Percentiles rank a stretch among this genome's conserved stretches.
Evolutionary conservation across 768 basidiomycete genomes (phyloP).

Genomic region (Sporobolomyces phaffii): DNA sequence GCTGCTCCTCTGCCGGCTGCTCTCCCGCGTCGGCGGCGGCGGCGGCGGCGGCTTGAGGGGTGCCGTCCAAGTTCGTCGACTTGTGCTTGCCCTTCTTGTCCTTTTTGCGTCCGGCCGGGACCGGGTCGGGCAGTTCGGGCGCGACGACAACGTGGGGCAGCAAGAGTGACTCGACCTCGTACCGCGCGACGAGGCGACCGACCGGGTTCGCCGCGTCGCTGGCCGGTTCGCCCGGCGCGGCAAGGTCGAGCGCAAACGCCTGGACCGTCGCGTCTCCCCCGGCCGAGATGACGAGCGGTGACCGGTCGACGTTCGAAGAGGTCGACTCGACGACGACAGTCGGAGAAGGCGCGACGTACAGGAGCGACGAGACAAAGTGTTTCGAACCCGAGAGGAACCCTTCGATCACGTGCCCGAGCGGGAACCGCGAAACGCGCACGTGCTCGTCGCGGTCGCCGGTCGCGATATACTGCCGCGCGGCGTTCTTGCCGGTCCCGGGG

Average conservation of each 20-base stretch:
- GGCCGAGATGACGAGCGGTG: constrained; percentile 63
- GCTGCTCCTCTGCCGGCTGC: background rate
- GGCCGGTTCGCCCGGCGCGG: constrained; percentile 35
- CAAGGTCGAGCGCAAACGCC: constrained; percentile 54
- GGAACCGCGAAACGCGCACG: constrained; percentile 83
- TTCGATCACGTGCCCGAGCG: constrained; percentile 77
- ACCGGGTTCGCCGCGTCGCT: background rate
- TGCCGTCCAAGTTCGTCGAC: background rate
- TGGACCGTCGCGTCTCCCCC: constrained; percentile 76
- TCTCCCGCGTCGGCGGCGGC: background rate
- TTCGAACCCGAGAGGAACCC: constrained; percentile 77
- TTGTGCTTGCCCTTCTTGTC: constrained; percentile 20
- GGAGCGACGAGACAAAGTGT: constrained; percentile 50
- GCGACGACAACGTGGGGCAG: constrained; percentile 10
- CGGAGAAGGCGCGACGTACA: constrained; percentile 20
- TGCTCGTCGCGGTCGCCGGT: constrained; percentile 95
- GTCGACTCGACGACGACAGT: background rate
- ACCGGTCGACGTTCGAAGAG: background rate
- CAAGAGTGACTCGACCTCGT: constrained; percentile 23
- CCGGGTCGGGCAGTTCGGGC: constrained; percentile 13
- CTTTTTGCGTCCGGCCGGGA: constrained; percentile 20
- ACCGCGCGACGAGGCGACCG: background rate
- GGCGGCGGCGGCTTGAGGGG: background rate
- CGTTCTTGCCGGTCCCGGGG: constrained; percentile 50
- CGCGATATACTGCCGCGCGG: constrained; percentile 70